phyloP scores from a whole-genome alignment of 2,329 filamentous ascomycete genomes.

The Neocatenulostroma microsporum region DNA sequence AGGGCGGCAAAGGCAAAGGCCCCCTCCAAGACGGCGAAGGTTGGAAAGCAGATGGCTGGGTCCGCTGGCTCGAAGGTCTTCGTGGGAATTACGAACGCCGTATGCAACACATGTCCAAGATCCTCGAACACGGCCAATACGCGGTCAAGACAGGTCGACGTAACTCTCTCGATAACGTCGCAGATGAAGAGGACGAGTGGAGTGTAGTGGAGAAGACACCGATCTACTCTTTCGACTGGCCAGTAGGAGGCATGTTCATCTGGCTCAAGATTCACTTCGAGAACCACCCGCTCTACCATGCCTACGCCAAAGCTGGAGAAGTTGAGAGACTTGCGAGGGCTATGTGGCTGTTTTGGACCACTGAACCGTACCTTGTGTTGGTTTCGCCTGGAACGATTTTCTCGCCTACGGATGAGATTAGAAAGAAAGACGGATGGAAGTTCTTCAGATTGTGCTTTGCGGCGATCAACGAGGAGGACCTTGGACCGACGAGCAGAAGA shows the following conservation, averaged over 20 bases:
- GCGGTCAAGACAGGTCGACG: slow-evolving; percentile 55
- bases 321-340: slow-evolving; percentile 53
- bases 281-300: slow-evolving; percentile 59
- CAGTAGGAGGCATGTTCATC: slow-evolving; percentile 82
- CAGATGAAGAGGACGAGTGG: slow-evolving; percentile 52
- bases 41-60: slow-evolving; percentile 80
- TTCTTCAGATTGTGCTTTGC: slow-evolving; percentile 79
- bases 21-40: slow-evolving; percentile 48
- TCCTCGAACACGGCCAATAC: slow-evolving; percentile 61
- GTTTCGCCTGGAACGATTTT: slow-evolving; percentile 68
- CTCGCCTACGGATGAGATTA: slow-evolving; percentile 55
- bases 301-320: slow-evolving; percentile 38
- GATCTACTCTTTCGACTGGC: slow-evolving; percentile 70
- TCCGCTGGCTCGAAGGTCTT: slow-evolving; percentile 81
- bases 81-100: slow-evolving; percentile 76
- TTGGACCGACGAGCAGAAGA: slow-evolving; percentile 54
- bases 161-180: slow-evolving; percentile 22
- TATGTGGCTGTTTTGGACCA: slow-evolving; percentile 64
- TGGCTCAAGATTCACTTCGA: slow-evolving; percentile 70
- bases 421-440: slow-evolving; percentile 54
- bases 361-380: slow-evolving; percentile 61
- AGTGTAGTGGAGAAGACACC: slow-evolving; percentile 65
- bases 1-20: slow-evolving; percentile 39
- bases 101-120: slow-evolving; percentile 70
- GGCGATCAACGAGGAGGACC: slow-evolving; percentile 64